Evolutionary conservation across 306 rosid genomes (phyloP).

Genomic region (Carpinus fangiana): DNA sequence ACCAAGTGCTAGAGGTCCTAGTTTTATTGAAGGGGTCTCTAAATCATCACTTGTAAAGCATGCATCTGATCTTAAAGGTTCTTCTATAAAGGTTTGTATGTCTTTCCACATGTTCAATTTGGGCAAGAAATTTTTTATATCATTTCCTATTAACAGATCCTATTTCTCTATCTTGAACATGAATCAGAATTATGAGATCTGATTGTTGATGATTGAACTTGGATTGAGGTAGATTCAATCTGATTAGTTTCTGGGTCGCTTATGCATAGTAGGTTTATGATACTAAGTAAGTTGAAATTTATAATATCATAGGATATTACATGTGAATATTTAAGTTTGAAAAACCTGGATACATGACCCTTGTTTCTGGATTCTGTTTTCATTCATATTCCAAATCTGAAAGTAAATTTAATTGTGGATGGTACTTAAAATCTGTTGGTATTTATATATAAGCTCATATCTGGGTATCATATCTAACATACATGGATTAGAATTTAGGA

Average conservation of each 20-base stretch:
- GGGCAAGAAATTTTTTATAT: neutral
- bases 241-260: neutral
- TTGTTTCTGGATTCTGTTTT: neutral
- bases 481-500: neutral
- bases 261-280: neutral
- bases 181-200: neutral
- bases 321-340: neutral
- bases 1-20: conserved; percentile 60
- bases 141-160: conserved; percentile 4
- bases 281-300: neutral
- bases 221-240: neutral
- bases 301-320: neutral
- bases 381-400: neutral
- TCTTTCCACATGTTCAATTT: conserved; percentile 9
- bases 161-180: neutral
- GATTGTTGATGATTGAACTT: conserved; percentile 8
- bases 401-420: neutral
- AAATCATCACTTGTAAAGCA: conserved; percentile 86
- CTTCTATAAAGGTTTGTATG: conserved; percentile 81
- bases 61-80: conserved; percentile 84
- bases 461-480: neutral
- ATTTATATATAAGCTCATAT: neutral
- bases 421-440: neutral
- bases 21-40: conserved; percentile 91
- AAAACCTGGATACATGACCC: neutral